Evolutionary conservation across 2,329 filamentous ascomycete genomes (phyloP).

Genomic region (Exophiala xenobiotica): DNA sequence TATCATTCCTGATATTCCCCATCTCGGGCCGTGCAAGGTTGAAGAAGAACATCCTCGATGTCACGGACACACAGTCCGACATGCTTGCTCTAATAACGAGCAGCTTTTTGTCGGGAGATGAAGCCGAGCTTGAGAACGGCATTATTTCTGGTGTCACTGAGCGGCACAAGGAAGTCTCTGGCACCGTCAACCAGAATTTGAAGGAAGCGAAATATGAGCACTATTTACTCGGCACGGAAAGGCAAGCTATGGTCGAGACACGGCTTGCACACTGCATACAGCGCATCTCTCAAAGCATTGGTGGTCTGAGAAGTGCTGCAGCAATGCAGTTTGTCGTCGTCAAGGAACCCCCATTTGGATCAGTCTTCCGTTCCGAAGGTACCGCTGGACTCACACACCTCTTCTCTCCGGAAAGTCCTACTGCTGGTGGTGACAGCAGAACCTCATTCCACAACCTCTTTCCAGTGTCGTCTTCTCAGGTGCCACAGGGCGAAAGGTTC

Average conservation of each 20-base stretch:
- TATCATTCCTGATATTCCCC: slow-evolving; percentile 76
- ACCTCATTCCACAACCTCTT: slow-evolving; percentile 9
- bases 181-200: slow-evolving; percentile 71
- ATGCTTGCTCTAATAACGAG: slow-evolving; percentile 79
- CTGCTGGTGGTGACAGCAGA: slow-evolving; percentile 1
- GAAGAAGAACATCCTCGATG: slow-evolving; percentile 69
- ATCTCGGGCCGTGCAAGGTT: slow-evolving; percentile 73
- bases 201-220: slow-evolving; percentile 88
- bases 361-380: slow-evolving; percentile 25
- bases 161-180: slow-evolving; percentile 66
- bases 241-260: slow-evolving; percentile 74
- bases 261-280: slow-evolving; percentile 81
- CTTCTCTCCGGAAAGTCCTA: slow-evolving; percentile 12
- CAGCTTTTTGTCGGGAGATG: slow-evolving; percentile 78
- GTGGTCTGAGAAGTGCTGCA: slow-evolving; percentile 84
- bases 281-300: slow-evolving; percentile 80
- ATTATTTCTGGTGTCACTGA: slow-evolving; percentile 63
- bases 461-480: slow-evolving; percentile 24
- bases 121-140: slow-evolving; percentile 69
- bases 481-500: slow-evolving; percentile 56
- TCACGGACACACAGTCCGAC: slow-evolving; percentile 73
- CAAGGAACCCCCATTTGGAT: slow-evolving; percentile 53
- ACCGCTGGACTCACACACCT: no score
- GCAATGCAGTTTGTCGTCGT: slow-evolving; percentile 84
- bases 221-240: slow-evolving; percentile 75